Evolutionary conservation across 2,329 filamentous ascomycete genomes (phyloP), one percentile per base, ranked within the genome.

Genomic region (Monosporascus sp.): DNA sequence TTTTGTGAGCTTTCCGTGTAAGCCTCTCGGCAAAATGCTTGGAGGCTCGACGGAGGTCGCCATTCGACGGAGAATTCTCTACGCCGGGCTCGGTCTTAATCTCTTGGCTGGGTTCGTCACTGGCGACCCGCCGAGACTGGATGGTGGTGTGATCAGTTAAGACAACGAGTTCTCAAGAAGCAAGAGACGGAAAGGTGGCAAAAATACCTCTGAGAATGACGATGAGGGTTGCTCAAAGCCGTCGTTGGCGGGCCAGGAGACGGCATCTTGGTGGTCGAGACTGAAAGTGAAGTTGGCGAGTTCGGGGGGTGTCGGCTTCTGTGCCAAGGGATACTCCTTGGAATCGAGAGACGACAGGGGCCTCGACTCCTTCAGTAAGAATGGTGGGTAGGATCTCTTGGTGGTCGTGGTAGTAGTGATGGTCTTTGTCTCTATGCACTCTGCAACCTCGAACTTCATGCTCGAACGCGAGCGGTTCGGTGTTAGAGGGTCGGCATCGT

Each of bases 391-490:
- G 71, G 72, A 90, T 79, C 70, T 86, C 59, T 91, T 90, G 1
- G 92, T 95, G 1, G 91, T 96, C 1, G 91, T 97, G 0, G 92
- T 97, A 0, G 93, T 97, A 1, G 92, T 96, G 57, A 96, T 84
- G 11, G 82, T 86, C 69, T 83, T 86, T 17, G 83, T 86, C 71
- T 86, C 84, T 64, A 86, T 81, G 60, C 82, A 86, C 63, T 86
- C 83, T 56, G 81, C 81, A 47, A 86, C 74, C 58, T 83, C 79
- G 60, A 86, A 80, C 62, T 82, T 79, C 51, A 77, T 66, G 36
- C 68, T 66, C 7, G 71, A 46, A 46, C 24, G 43, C 1, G 43
- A 45, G 11, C 43, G 61, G 72, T 76, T 60, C 62, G 74, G 55
- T 64, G 70, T 59, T 61, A 65, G 55, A 14, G 66, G 61, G 16